Evolutionary conservation across 2,329 filamentous ascomycete species (phyloP).

Genomic region (Colletotrichum siamense): DNA sequence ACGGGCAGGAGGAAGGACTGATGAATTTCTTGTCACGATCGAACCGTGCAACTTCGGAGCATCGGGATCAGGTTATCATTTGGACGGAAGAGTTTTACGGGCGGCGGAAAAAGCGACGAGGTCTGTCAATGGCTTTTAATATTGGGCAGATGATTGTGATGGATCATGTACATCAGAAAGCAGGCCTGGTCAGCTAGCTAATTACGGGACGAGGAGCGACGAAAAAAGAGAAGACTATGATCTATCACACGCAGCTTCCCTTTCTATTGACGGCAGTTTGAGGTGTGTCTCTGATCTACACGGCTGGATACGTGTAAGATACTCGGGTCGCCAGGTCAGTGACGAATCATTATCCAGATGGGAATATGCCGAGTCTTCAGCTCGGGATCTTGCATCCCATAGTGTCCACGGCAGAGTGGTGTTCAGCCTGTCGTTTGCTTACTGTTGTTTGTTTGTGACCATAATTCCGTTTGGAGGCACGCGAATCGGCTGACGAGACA

Average conservation of each 20-base stretch:
- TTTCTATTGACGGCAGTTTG: background rate
- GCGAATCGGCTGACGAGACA: conserved; percentile 7
- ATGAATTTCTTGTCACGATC: background rate
- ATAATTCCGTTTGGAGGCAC: background rate
- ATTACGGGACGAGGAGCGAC: conserved; percentile 12
- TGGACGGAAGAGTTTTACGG: background rate
- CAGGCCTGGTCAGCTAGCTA: conserved; percentile 21
- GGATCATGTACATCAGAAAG: conserved; percentile 20
- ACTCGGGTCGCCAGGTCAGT: background rate
- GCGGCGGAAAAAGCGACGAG: conserved; percentile 4
- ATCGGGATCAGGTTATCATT: background rate
- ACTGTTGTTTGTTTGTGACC: background rate
- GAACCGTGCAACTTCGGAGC: background rate
- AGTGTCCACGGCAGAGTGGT: background rate
- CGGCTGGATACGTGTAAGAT: background rate
- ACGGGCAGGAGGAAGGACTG: background rate
- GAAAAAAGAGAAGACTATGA: conserved; percentile 12
- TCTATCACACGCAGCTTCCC: background rate
- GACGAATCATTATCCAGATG: background rate
- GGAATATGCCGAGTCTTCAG: background rate
- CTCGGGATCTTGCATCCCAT: background rate
- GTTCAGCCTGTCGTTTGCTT: background rate
- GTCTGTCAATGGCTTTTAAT: conserved; percentile 14
- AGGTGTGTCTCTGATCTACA: background rate
- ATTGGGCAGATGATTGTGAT: conserved; percentile 12